phyloP scores from a whole-genome alignment of 2,329 filamentous ascomycete species.

The Hymenoscyphus fraxineus region DNA sequence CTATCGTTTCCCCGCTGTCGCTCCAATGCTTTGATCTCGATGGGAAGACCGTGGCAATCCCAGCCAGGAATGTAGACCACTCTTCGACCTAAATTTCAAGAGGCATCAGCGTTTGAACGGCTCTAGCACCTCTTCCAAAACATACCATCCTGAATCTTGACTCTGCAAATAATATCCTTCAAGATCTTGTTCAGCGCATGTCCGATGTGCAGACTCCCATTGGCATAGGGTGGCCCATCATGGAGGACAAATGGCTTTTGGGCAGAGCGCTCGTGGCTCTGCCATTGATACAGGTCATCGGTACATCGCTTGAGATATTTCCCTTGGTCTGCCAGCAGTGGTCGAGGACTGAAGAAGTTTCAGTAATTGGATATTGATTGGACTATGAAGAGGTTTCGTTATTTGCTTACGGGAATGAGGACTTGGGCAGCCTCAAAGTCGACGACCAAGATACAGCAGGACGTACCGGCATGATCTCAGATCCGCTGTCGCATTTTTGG shows the following conservation, averaged over 20 bases:
- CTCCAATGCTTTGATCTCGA: slow-evolving; percentile 85
- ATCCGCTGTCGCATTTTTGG: slow-evolving; percentile 15
- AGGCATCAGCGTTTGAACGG: background rate
- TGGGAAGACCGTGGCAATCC: slow-evolving; percentile 97
- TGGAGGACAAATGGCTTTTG: slow-evolving; percentile 71
- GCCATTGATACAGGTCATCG: slow-evolving; percentile 88
- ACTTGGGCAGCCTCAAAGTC: slow-evolving; percentile 71
- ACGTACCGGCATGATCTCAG: slow-evolving; percentile 31
- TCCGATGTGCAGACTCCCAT: slow-evolving; percentile 84
- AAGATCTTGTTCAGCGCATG: slow-evolving; percentile 96
- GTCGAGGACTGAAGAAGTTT: slow-evolving; percentile 32
- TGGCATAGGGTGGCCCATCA: slow-evolving; percentile 96
- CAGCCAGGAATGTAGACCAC: slow-evolving; percentile 87
- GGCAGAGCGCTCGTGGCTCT: slow-evolving; percentile 42
- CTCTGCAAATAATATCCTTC: slow-evolving; percentile 87
- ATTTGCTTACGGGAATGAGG: slow-evolving; percentile 61
- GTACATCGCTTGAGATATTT: slow-evolving; percentile 71
- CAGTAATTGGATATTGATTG: slow-evolving; percentile 14
- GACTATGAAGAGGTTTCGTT: background rate
- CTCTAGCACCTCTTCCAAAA: background rate
- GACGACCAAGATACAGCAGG: slow-evolving; percentile 62
- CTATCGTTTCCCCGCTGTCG: slow-evolving; percentile 25
- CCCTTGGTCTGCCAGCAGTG: slow-evolving; percentile 42
- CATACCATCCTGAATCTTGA: slow-evolving; percentile 68
- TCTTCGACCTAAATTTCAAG: slow-evolving; percentile 48